Conservation (phyloP, 306 rosid genomes). For the Vigna hirtella region DNA sequence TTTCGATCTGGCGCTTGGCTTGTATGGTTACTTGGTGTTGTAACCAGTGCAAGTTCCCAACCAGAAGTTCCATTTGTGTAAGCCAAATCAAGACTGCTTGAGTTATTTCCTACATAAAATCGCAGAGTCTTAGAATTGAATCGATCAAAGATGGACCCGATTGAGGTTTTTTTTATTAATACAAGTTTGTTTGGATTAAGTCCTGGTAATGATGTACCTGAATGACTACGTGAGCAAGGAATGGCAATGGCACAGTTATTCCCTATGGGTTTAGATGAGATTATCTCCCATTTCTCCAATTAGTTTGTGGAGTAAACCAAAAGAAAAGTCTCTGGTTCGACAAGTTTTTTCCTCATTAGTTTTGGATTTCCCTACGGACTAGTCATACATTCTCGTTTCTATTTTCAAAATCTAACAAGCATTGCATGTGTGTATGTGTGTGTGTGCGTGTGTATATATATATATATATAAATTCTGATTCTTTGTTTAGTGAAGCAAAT, state of each 20-base stretch:
- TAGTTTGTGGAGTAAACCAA: neutral
- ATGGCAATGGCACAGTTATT: neutral
- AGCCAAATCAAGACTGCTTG: slow-evolving; percentile 48
- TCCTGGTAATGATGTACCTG: neutral
- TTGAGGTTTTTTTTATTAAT: neutral
- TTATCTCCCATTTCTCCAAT: slow-evolving; percentile 1
- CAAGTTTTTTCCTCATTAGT: neutral
- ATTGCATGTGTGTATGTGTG: too few species aligned
- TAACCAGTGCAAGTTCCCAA: slow-evolving; percentile 92
- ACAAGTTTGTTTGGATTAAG: slow-evolving; percentile 5
- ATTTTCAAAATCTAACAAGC: neutral
- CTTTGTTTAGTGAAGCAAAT: slow-evolving; percentile 2
- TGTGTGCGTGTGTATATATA: too few species aligned
- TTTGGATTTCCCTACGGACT: neutral
- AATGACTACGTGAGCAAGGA: slow-evolving; percentile 7
- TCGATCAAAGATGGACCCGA: slow-evolving; percentile 3
- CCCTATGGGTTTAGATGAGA: neutral
- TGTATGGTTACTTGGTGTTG: slow-evolving; percentile 71
- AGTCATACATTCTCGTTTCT: neutral
- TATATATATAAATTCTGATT: neutral
- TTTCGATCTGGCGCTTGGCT: slow-evolving; percentile 50
- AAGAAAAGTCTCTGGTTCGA: neutral
- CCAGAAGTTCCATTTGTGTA: slow-evolving; percentile 71
- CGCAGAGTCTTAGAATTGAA: slow-evolving; percentile 18
- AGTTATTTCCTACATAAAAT: slow-evolving; percentile 56